Evolutionary conservation across 2,329 filamentous ascomycete species (phyloP), one percentile per base, ranked within the genome.

Genomic region (Chaetomium globosum): DNA sequence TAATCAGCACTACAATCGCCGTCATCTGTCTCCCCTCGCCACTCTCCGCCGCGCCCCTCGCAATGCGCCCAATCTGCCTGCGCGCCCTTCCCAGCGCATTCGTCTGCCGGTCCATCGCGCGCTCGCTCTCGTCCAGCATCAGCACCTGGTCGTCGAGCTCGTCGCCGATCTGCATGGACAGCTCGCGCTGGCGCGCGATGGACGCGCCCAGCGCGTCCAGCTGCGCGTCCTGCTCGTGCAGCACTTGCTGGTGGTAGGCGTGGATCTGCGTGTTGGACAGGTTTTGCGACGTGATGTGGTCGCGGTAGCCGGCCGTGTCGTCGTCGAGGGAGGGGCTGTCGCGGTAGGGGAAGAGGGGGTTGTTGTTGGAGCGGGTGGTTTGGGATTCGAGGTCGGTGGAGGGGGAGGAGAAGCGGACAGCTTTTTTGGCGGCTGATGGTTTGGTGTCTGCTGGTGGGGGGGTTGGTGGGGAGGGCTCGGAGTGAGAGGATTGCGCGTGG

Each of bases 131-230:
- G 75, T 97, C 94, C 33, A 99, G 82, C 82, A 99, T 82, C 71
- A 89, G 84, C 46, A 96, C 90, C 73, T 99, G 95, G 71, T 88
- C 89, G 72, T 98, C 95, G 43, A 99, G 83, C 82, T 99, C 95
- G 76, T 97, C 91, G 33, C 95, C 94, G 73, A 99, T 98, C 80
- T 95, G 92, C 80, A 97, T 96, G 75, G 90, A 93, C 67, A 99
- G 82, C 80, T 98, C 92, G 58, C 96, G 84, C 80, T 98, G 95
- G 48, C 95, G 87, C 4, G 91, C 86, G 71, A 99, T 97, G 65
- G 87, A 92, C 73, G 88, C 86, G n/a, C 93, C 92, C 4, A 99
- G 81, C 10, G 85, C 83, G 76, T 98, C 94, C n/a, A 99, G 84
- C 76, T 97, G 93, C 70, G 91, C 90, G 75, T 99, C 95, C 78